A percentile compares a stretch with the other conserved stretches of the same genome.
These are phyloP conservation scores for Vitis rotundifolia DNA, from an alignment of 164 flowering plant species.

Conservation along the genomic window DNA sequence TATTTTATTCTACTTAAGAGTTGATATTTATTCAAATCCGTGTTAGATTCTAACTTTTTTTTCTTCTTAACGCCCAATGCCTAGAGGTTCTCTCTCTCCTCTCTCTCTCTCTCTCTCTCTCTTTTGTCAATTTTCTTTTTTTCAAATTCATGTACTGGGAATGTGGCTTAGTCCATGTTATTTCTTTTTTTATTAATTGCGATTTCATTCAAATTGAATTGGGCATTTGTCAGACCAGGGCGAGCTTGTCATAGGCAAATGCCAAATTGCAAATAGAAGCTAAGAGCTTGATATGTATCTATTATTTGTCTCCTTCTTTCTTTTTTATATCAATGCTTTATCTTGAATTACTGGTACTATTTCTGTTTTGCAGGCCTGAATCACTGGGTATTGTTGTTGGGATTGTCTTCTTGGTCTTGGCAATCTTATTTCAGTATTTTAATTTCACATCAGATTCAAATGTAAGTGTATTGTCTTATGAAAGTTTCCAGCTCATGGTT, in stretches of 20 bases:
- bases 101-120: background rate
- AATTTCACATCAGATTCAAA: constrained; percentile 82
- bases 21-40: no score
- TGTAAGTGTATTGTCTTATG: constrained; percentile 44
- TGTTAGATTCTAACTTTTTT: no score
- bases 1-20: background rate
- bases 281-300: no score
- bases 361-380: constrained; percentile 75
- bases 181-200: no score
- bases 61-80: no score
- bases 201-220: no score
- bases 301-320: no score
- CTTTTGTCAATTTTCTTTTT: background rate
- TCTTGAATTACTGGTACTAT: background rate
- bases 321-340: no score
- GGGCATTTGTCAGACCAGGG: no score
- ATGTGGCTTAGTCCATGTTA: background rate
- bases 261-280: no score
- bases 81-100: no score
- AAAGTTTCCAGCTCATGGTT: background rate
- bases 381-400: constrained; percentile 91
- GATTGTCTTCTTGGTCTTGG: constrained; percentile 73
- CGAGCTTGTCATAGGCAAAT: no score
- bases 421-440: constrained; percentile 73
- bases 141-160: background rate